Base-by-base conservation (phyloP, 768 basidiomycete genomes). In the Boletus pseudo-olivaceus region DNA sequence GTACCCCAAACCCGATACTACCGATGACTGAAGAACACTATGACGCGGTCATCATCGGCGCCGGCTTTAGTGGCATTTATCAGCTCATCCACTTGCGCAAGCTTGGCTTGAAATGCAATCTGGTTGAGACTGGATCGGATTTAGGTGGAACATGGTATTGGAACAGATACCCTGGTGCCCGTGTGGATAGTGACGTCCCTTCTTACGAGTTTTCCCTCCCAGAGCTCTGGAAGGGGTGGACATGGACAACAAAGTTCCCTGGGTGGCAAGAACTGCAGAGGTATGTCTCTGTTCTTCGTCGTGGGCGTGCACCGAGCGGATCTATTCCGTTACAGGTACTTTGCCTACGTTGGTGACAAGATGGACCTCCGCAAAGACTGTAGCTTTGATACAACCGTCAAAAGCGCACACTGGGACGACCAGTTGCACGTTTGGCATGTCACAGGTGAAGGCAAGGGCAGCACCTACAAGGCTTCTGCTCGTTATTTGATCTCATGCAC, bases 181-280 rank as follows among this genome's bases (percentile, higher is more conserved):
- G 56, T 11, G 57, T 53, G 2, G 57, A 58, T 30, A 58, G 50
- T 1, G 45, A 52, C 20, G 14, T 58, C 20, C 57, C 57, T 15
- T 9, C 20, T 7, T 58, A 58, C 35, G 56, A 58, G 37, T 19
- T 58, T 3, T 27, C 56, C 7, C 41, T 53, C 12, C 47, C 56
- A 10, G 56, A 59, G 47, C 47, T 59, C 32, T 58, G 56, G 57
- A 58, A 58, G 29, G 58, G 32, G 14, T 59, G 56, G 58, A 26
- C 42, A 1, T 59, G 58, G 58, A 53, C 58, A 7, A 7, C 49
- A 19, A 59, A 45, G 7, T 58, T 53, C 34, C 58, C 58, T 14
- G 50, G 35, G 3, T 48, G 50, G 56, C 20, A 49, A 20, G 56
- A 59, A 14, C 12, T 59, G 4, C 56, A 58, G 30, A 43, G 4